These are phyloP conservation scores for Cucurbitaria berberidis DNA, from an alignment of 2,329 filamentous ascomycete genomes.

Conservation along the genomic window DNA sequence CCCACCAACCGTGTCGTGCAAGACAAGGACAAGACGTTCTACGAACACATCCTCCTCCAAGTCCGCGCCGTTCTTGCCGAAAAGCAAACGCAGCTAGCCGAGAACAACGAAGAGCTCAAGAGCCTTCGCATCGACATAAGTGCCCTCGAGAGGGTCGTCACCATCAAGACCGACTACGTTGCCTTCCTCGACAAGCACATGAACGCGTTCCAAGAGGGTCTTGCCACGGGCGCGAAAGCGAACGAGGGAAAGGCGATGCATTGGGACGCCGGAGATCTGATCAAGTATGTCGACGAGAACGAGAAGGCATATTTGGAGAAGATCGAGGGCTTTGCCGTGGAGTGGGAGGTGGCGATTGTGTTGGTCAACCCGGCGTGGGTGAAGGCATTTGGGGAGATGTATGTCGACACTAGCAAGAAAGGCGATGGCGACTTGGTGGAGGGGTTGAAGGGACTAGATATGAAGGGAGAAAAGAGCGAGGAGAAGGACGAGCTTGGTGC, in stretches of 20 bases:
- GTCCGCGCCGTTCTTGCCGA: not conserved
- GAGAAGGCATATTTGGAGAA: not conserved
- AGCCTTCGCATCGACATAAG: not conserved
- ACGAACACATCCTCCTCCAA: not conserved
- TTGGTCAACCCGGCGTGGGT: not conserved
- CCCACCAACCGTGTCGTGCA: not conserved
- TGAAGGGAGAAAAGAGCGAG: not conserved
- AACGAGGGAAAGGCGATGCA: not conserved
- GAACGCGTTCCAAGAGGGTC: not conserved
- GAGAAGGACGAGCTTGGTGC: not conserved
- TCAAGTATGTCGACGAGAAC: not conserved
- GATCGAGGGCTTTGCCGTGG: not conserved
- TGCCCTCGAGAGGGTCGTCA: not conserved
- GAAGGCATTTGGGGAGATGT: not conserved
- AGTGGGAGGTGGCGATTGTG: not conserved
- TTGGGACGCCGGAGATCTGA: not conserved
- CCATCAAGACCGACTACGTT: not conserved
- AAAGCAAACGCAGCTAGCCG: not conserved
- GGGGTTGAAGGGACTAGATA: not conserved
- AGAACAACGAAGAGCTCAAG: not conserved
- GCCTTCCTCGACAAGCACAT: not conserved
- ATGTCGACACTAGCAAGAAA: not conserved
- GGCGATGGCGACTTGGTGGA: not conserved
- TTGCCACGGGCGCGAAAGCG: not conserved
- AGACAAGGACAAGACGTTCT: not conserved